Percentiles rank a stretch among this genome's conserved stretches.
phyloP scores from a whole-genome alignment of 2,329 filamentous ascomycete species.

The Raffaelea arxii region DNA sequence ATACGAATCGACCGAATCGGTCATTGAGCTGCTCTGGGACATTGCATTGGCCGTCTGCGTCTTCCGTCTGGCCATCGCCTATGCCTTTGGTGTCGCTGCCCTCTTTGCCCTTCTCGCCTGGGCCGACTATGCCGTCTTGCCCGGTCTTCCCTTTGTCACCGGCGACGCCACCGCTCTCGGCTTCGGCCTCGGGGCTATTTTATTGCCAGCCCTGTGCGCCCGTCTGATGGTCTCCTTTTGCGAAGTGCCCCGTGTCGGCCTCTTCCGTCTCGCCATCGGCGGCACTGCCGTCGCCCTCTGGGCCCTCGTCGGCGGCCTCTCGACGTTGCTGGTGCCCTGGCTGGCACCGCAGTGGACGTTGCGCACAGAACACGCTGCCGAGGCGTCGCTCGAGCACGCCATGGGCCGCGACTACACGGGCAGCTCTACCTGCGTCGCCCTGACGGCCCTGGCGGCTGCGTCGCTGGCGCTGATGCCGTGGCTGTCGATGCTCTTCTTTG shows the following conservation, averaged over 20 bases:
- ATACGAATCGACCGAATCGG: slow-evolving; percentile 22
- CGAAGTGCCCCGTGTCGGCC: slow-evolving; percentile 18
- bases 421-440: background rate
- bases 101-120: slow-evolving; percentile 21
- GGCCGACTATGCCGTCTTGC: background rate
- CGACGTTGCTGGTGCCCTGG: background rate
- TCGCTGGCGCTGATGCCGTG: slow-evolving; percentile 6
- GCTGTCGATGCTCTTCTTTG: slow-evolving; percentile 9
- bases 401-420: background rate
- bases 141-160: background rate
- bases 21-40: slow-evolving; percentile 28
- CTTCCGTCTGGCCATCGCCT: slow-evolving; percentile 10
- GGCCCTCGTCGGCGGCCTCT: background rate
- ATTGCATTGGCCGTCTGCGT: slow-evolving; percentile 24
- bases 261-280: slow-evolving; percentile 22
- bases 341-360: too few species aligned
- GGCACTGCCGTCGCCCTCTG: slow-evolving; percentile 9
- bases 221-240: slow-evolving; percentile 16
- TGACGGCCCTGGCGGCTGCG: background rate
- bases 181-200: slow-evolving; percentile 1
- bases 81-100: slow-evolving; percentile 16
- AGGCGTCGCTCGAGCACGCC: background rate
- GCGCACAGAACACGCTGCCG: background rate
- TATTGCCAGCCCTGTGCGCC: slow-evolving; percentile 14
- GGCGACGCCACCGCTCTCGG: background rate